These are phyloP conservation scores for Hyphodiscus hymeniophilus DNA, from an alignment of 495 filamentous ascomycete genomes.

Conservation along the genomic window DNA sequence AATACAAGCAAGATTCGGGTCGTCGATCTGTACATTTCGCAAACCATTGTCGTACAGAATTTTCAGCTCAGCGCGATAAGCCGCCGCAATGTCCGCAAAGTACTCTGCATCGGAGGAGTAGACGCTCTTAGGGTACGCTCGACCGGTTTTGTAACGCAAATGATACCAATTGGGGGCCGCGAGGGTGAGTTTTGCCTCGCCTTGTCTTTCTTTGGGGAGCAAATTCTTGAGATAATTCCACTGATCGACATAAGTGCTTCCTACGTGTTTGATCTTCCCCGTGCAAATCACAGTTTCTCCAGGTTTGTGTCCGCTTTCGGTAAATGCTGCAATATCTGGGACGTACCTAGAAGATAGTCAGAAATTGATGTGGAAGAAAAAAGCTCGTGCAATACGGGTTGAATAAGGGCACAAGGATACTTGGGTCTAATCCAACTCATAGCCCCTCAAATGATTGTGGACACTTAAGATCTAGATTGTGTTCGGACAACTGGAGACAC, in stretches of 20 bases:
- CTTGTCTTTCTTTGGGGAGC: slow-evolving; percentile 49
- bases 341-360: slow-evolving; percentile 39
- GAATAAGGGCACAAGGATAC: too few species aligned
- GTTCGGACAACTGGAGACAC: too few species aligned
- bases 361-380: too few species aligned
- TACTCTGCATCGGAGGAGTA: slow-evolving; percentile 62
- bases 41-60: slow-evolving; percentile 61
- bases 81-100: slow-evolving; percentile 66
- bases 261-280: slow-evolving; percentile 60
- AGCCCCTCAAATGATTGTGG: too few species aligned
- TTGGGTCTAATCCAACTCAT: too few species aligned
- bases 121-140: slow-evolving; percentile 56
- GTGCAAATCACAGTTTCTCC: slow-evolving; percentile 64
- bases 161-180: slow-evolving; percentile 70
- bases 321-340: slow-evolving; percentile 71
- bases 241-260: slow-evolving; percentile 54
- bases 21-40: slow-evolving; percentile 67
- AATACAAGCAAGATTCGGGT: slow-evolving; percentile 69
- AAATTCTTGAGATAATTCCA: slow-evolving; percentile 60
- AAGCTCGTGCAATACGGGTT: too few species aligned
- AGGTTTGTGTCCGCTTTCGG: slow-evolving; percentile 62
- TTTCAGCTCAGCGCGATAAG: slow-evolving; percentile 58
- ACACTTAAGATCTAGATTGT: too few species aligned
- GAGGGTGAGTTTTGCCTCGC: slow-evolving; percentile 64
- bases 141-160: slow-evolving; percentile 61